Evolutionary conservation across 2,329 filamentous ascomycete genomes (phyloP), one percentile per base, ranked within the genome.

Genomic region (Zalaria obscura): DNA sequence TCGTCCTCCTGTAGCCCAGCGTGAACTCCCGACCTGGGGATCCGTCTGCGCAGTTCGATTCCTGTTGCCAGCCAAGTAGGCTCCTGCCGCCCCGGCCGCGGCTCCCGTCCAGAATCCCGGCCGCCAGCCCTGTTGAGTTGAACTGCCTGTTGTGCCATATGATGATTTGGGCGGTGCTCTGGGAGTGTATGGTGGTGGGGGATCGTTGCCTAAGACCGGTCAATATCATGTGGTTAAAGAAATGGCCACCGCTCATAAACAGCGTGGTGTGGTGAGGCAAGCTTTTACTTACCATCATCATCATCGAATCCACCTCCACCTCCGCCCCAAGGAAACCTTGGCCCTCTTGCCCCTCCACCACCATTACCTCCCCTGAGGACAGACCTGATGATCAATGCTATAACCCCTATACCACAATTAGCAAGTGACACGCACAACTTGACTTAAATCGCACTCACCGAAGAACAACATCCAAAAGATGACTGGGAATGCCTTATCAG

Each of bases 81-180:
- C 78, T 3, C 79, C 81, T 1, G 81, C 80, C 4, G 77, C 79
- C 36, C 82, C 83, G 10, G 73, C 72, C 0, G 73, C 69, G n/a
- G 75, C 62, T 18, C 81, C 82, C 11, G 67, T 73, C 81, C 81
- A 87, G 61, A 87, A 86, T 1, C 83, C 83, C 4, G 82, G 81
- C 39, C 70, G 69, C 80, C 80, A 86, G 1, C 68, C 67, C 46
- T 73, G 59, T 44, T 48, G 42, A 18, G 18, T 18, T 18, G 18
- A 18, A 2, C 18, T 18, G 40, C 35, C 42, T 43, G 44, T 36
- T 25, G 43, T 36, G 27, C 38, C 48, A 28, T 42, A 42, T 3
- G 44, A 35, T 6, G 43, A 37, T 10, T 27, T 25, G 5, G 40
- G 37, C 7, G 31, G 29, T 29, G 48, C 48, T 29, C 50, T 46